phyloP scores from a whole-genome alignment of 441 rosid species.

The Adansonia rubrostipa region DNA sequence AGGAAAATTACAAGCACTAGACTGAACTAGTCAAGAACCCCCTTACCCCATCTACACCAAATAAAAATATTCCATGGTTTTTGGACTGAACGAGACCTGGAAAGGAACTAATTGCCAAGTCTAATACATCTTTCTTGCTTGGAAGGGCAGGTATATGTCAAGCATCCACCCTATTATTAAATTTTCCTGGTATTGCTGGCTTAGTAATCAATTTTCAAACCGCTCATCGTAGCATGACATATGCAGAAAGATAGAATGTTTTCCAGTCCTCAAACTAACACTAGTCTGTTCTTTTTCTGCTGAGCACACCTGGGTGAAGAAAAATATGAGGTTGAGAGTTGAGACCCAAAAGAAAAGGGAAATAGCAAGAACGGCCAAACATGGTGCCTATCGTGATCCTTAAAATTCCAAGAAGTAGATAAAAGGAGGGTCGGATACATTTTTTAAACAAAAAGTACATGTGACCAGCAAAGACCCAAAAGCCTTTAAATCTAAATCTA shows the following conservation, averaged over 20 bases:
- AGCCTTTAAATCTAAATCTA: conserved; percentile 8
- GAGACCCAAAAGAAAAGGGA: conserved; percentile 4
- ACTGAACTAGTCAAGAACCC: background rate
- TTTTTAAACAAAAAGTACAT: background rate
- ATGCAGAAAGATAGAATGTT: background rate
- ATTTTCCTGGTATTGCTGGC: background rate
- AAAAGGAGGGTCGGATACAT: background rate
- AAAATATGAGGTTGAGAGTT: conserved; percentile 9
- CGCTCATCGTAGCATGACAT: background rate
- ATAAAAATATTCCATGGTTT: conserved; percentile 5
- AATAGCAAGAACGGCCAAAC: background rate
- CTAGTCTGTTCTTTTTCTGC: conserved; percentile 2
- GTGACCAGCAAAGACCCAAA: conserved; percentile 14
- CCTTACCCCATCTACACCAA: background rate
- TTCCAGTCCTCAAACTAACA: conserved; percentile 11
- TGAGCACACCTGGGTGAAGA: background rate
- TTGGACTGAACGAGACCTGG: background rate
- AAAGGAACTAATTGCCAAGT: conserved; percentile 18
- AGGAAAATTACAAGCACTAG: background rate
- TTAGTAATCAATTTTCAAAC: conserved; percentile 5
- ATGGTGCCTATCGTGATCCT: conserved; percentile 13
- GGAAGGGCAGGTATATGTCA: conserved; percentile 5
- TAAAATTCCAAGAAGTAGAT: conserved; percentile 5
- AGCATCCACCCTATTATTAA: background rate
- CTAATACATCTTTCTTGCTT: conserved; percentile 8